Evolutionary conservation across 2,329 filamentous ascomycete genomes (phyloP), one percentile per base, ranked within the genome.

Genomic region (Claviceps humidiphila): DNA sequence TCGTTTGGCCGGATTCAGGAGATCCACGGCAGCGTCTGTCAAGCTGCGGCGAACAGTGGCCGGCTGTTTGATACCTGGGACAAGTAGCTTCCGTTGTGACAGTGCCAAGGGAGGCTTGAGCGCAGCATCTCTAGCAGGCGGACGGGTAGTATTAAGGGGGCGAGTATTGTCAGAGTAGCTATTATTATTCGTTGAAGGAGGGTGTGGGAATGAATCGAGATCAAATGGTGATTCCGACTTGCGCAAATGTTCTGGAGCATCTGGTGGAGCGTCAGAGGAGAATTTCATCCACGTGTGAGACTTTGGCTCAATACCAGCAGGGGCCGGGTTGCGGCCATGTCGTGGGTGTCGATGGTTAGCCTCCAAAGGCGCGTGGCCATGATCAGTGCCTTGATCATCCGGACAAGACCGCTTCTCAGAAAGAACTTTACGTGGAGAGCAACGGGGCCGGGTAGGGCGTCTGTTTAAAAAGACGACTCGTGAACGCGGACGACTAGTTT

Each of bases 401-500:
- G 47, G 49, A 37, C 26, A 52, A 47, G 38, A 44, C 20, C 17
- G 47, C 26, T 26, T 52, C 38, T 53, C 42, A n/a, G 37, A 47
- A 30, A 45, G 34, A 8, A 53, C 20, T 37, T 54, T 52, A 17
- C 53, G 53, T 45, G 51, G 42, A 8, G 55, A 57, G 14, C 55
- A 54, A 30, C 59, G 62, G 24, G 56, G 52, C 14, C 60, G 64
- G 30, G 55, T 52, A 41, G 58, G 55, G 11, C 59, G 59, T 22
- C 61, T 58, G 38, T 65, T 59, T 8, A 61, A 34, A 41, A 63
- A 55, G 42, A 64, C 37, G 24, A 60, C 58, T 47, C 62, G 65
- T 3, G 63, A 61, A 34, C 61, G 58, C 5, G 60, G 58, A 13
- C 57, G 53, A 38, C 50, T 53, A 26, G 51, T 51, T 49, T 48